phyloP scores from a whole-genome alignment of 2,329 filamentous ascomycete species.

The Cladosporium colombiae region DNA sequence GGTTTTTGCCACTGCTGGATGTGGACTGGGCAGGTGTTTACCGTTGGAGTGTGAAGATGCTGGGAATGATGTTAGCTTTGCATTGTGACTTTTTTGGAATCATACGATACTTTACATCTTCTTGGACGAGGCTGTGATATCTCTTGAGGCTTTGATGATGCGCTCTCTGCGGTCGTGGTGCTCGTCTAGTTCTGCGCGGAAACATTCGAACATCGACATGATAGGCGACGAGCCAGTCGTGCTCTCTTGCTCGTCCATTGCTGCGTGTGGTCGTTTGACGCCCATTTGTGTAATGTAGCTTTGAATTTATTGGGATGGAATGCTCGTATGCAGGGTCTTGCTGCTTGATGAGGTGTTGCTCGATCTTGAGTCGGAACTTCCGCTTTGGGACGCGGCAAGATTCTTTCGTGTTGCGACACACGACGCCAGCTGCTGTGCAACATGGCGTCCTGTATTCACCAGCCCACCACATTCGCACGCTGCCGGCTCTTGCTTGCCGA shows the following conservation, averaged over 20 bases:
- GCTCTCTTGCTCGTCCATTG: slow-evolving; percentile 18
- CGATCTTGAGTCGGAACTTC: neutral
- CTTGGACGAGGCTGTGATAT: slow-evolving; percentile 92
- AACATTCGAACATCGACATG: slow-evolving; percentile 76
- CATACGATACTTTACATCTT: slow-evolving; percentile 70
- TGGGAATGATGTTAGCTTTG: slow-evolving; percentile 37
- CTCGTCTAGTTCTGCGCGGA: slow-evolving; percentile 85
- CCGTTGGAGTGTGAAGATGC: slow-evolving; percentile 84
- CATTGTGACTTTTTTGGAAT: neutral
- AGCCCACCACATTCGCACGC: neutral
- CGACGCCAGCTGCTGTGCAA: neutral
- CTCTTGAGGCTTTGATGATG: slow-evolving; percentile 85
- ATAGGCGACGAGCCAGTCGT: slow-evolving; percentile 43
- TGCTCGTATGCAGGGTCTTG: slow-evolving; percentile 1
- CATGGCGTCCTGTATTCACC: slow-evolving; percentile 2
- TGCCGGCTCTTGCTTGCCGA: neutral
- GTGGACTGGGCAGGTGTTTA: neutral
- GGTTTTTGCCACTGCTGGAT: slow-evolving; percentile 12
- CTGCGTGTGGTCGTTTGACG: slow-evolving; percentile 22
- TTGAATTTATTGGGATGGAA: neutral
- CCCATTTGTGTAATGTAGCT: slow-evolving; percentile 12
- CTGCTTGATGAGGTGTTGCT: slow-evolving; percentile 1
- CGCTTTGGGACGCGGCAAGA: slow-evolving; percentile 4
- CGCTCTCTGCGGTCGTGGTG: slow-evolving; percentile 91
- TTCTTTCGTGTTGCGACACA: slow-evolving; percentile 10